These are phyloP conservation scores for Heliamphora exappendiculata DNA, from an alignment of 148 eudicot species.

Conservation along the genomic window DNA sequence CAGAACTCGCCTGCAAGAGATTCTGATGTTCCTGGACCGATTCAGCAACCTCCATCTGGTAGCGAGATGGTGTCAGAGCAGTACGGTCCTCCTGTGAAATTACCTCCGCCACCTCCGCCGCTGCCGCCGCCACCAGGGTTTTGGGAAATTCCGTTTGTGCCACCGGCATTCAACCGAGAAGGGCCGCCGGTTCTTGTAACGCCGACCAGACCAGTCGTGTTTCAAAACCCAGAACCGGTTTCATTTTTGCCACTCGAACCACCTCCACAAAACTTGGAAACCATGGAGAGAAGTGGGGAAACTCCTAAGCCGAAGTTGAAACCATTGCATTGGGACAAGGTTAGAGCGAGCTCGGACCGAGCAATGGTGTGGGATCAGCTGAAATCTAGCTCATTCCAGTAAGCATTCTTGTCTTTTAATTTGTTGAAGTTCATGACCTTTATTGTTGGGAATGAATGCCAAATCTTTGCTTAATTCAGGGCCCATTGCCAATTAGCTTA, in stretches of 20 bases:
- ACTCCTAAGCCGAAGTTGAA: slow-evolving; percentile 60
- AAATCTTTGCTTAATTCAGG: too few species aligned
- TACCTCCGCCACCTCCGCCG: slow-evolving; percentile 52
- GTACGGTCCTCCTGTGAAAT: background rate
- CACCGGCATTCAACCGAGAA: background rate
- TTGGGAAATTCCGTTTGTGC: slow-evolving; percentile 8
- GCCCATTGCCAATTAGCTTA: too few species aligned
- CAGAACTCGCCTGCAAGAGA: slow-evolving; percentile 25
- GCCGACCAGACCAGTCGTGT: slow-evolving; percentile 40
- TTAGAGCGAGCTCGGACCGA: slow-evolving; percentile 67
- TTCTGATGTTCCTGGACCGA: slow-evolving; percentile 2
- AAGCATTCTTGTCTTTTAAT: slow-evolving; percentile 16
- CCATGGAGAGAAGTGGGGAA: slow-evolving; percentile 37
- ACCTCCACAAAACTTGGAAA: slow-evolving; percentile 16
- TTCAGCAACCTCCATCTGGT: background rate
- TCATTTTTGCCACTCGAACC: slow-evolving; percentile 1
- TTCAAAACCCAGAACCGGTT: slow-evolving; percentile 6
- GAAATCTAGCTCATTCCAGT: slow-evolving; percentile 78
- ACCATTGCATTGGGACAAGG: slow-evolving; percentile 89
- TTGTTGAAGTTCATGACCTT: background rate
- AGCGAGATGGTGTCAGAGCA: background rate
- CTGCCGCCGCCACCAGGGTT: slow-evolving; percentile 36
- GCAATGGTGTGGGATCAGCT: slow-evolving; percentile 89
- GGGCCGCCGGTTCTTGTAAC: slow-evolving; percentile 45
- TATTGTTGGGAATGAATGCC: background rate